A percentile compares a stretch with the other conserved stretches of the same genome.
Conservation (phyloP, 2,329 filamentous ascomycete species). For the Penicillium polonicum region DNA sequence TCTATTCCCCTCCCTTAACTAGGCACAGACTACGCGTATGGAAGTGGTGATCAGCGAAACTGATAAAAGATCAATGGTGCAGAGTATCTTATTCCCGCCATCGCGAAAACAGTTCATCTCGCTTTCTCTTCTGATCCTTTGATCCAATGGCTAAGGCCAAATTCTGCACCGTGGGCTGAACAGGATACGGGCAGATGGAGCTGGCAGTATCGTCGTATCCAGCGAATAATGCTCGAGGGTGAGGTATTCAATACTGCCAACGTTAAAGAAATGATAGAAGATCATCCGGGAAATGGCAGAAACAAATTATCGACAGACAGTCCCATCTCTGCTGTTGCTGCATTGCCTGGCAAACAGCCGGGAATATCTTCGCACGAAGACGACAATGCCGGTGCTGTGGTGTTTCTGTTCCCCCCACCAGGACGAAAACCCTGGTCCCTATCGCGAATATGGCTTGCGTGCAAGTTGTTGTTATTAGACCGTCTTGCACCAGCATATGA, state of each 20-base stretch:
- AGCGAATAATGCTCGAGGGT: constrained; percentile 20
- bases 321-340: too few relatives aligned
- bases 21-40: not conserved
- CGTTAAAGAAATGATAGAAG: constrained; percentile 9
- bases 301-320: not conserved
- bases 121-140: constrained; percentile 29
- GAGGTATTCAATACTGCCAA: constrained; percentile 19
- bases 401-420: constrained; percentile 23
- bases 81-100: constrained; percentile 17
- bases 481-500: constrained; percentile 14
- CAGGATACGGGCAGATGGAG: constrained; percentile 4
- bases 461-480: constrained; percentile 22
- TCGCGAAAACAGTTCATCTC: constrained; percentile 22
- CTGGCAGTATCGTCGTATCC: constrained; percentile 29
- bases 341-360: not conserved
- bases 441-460: constrained; percentile 2
- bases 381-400: constrained; percentile 20
- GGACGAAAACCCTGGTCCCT: not conserved
- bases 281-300: constrained; percentile 1
- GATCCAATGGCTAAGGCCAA: constrained; percentile 27
- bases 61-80: not conserved
- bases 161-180: constrained; percentile 16
- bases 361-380: not conserved
- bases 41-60: not conserved
- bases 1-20: not conserved